Conservation (phyloP, 352 stramenopile genomes). For the Globisporangium apiculatum region DNA sequence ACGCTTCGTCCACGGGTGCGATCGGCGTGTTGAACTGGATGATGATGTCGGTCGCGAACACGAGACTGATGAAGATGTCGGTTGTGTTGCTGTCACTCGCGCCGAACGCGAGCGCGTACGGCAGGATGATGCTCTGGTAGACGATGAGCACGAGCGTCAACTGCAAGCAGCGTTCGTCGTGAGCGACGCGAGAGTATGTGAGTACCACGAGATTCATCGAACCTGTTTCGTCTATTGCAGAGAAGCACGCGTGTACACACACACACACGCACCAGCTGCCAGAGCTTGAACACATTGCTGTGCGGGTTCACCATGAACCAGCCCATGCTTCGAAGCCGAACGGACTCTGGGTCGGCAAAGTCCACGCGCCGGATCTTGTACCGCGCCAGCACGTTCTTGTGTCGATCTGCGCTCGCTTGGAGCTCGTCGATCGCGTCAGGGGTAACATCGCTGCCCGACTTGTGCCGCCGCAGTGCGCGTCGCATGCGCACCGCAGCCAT, state of each 20-base stretch:
- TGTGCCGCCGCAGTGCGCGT: slow-evolving; percentile 31
- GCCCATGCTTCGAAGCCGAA: slow-evolving; percentile 30
- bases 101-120: slow-evolving; percentile 57
- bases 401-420: slow-evolving; percentile 49
- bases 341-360: slow-evolving; percentile 26
- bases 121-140: slow-evolving; percentile 70
- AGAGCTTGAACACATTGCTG: slow-evolving; percentile 60
- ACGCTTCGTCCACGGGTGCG: slow-evolving; percentile 27
- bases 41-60: slow-evolving; percentile 66
- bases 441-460: slow-evolving; percentile 7
- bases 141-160: slow-evolving; percentile 65
- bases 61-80: slow-evolving; percentile 51
- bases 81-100: slow-evolving; percentile 35
- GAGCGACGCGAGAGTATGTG: neutral
- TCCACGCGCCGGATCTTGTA: slow-evolving; percentile 73
- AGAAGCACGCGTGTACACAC: neutral
- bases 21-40: slow-evolving; percentile 76
- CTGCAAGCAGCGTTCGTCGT: slow-evolving; percentile 14
- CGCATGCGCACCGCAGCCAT: slow-evolving; percentile 58
- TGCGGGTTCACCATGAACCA: slow-evolving; percentile 64
- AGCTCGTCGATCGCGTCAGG: slow-evolving; percentile 26
- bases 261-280: slow-evolving; percentile 49
- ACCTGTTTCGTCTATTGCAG: no score
- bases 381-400: slow-evolving; percentile 63
- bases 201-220: neutral